Base-by-base conservation (phyloP, 1,284 basidiomycete genomes). In the Apiotrichum gracile region DNA sequence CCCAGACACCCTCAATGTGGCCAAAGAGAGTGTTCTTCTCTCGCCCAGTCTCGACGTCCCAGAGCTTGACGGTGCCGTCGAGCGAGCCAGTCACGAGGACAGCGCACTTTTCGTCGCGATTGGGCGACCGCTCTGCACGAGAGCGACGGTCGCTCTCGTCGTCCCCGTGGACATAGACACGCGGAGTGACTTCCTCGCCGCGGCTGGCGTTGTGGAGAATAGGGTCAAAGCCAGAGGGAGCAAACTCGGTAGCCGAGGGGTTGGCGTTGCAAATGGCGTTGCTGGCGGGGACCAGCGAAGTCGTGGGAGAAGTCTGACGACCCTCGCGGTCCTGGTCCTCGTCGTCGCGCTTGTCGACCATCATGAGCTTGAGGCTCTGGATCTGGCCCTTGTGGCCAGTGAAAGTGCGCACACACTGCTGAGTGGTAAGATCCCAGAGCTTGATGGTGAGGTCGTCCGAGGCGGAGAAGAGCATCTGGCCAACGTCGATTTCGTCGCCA, bases 1-100 rank as follows among this genome's bases (percentile, higher is more conserved):
- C 84, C 94, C 94, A 99, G 9, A 99, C 91, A 51, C 96, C 96
- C 68, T 96, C 91, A 61, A 92, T 90, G 70, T 74, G 73, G 14
- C 94, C 96, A 71, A 99, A 99, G 54, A 96, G 80, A 31, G 96
- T 97, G 63, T 83, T 80, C 46, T 83, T 78, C 43, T 86, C 83
- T 62, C 86, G 83, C 25, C 87, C 91, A 2, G 84, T 84, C 61
- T 94, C 89, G 39, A 97, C 84, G 68, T 97, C 92, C 96, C 96
- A 99, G 17, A 94, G 69, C 73, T 91, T 92, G 76, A 98, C 86
- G 16, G 92, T 97, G 70, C 97, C 97, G 73, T 98, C 94, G 58
- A 97, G 79, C 63, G 87, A 88, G 7, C 92, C 93, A 0, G 90
- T 91, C 54, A 96, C 84, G 51, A 98, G 81, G 16, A 94, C 77